Evolutionary conservation across 805 yeast species (phyloP), one percentile per base, ranked within the genome.

Genomic region (Candida argentea): DNA sequence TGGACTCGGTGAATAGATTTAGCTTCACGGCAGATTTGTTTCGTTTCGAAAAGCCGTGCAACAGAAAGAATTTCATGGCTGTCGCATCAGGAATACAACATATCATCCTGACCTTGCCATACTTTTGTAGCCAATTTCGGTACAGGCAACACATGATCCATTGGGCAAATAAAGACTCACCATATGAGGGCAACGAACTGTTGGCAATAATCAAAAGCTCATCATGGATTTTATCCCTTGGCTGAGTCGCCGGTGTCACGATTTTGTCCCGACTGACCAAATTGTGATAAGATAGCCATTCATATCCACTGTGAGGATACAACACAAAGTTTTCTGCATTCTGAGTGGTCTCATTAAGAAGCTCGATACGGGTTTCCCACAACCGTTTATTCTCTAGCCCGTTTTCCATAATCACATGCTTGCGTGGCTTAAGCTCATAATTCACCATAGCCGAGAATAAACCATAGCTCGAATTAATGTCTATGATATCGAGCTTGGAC

Each of bases 91-190:
- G 73, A 13, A 77, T 60, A 74, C 87, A 72, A 10, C 80, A 52
- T 14, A 87, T 54, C 76, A 84, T 71, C 36, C 83, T 64, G 3
- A 86, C 87, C 27, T 79, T 66, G 6, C 94, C 67, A 50, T 67
- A 80, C 39, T 63, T 60, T 36, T 75, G 77, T 6, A 83, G 48
- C 95, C 94, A 84, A 43, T 80, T 81, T 27, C 67, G 60, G 45
- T 76, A 66, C 0, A 70, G 75, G 16, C 76, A 57, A 50, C 93
- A 80, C 34, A 67, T 68, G 18, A 80, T 49, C 74, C 85, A 80
- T 52, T 84, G 94, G 32, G 80, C 74, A 15, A 80, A 50, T 11
- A 83, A 63, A 28, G 78, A 73, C 46, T 79, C 91, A 8, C 80
- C 81, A 33, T 64, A 66, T 6, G 57, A 45, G 20, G 45, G 27